Percentiles rank a stretch among this genome's conserved stretches.
Conservation (phyloP, 2,329 filamentous ascomycete species). For the Emmonsiellopsis sp. region DNA sequence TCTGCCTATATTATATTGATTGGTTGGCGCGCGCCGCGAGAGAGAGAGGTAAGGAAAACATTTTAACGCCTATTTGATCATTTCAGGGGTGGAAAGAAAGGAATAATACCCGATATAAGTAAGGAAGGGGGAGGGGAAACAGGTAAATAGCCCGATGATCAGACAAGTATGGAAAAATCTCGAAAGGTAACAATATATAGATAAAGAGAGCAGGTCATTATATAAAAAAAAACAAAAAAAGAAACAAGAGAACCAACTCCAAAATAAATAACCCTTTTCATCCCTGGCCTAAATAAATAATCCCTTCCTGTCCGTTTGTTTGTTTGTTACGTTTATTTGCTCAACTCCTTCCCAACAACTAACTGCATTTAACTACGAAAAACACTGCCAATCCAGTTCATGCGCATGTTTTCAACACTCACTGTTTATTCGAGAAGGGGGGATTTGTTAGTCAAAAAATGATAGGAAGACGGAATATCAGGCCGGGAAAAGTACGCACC, state of each 20-base stretch:
- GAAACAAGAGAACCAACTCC: neutral
- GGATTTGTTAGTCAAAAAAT: slow-evolving; percentile 1
- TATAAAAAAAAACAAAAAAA: neutral
- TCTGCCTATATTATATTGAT: neutral
- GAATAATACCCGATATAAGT: neutral
- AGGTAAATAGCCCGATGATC: neutral
- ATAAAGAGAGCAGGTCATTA: neutral
- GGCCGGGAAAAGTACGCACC: slow-evolving; percentile 43
- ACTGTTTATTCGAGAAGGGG: neutral
- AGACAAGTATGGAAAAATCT: neutral
- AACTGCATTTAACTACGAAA: no score
- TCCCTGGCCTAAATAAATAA: neutral
- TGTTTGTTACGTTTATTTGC: neutral
- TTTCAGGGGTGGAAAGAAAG: slow-evolving; percentile 1
- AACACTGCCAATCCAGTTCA: no score
- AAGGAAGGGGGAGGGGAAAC: no score
- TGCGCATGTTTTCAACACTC: neutral
- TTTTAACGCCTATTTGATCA: neutral
- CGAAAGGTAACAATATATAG: neutral
- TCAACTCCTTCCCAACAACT: neutral
- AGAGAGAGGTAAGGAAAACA: neutral
- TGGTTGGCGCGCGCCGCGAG: no score
- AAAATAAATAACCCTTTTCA: neutral
- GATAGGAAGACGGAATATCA: neutral
- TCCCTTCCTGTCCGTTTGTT: neutral